phyloP scores from a whole-genome alignment of 768 basidiomycete genomes.

The Podaxis carcinomalis region DNA sequence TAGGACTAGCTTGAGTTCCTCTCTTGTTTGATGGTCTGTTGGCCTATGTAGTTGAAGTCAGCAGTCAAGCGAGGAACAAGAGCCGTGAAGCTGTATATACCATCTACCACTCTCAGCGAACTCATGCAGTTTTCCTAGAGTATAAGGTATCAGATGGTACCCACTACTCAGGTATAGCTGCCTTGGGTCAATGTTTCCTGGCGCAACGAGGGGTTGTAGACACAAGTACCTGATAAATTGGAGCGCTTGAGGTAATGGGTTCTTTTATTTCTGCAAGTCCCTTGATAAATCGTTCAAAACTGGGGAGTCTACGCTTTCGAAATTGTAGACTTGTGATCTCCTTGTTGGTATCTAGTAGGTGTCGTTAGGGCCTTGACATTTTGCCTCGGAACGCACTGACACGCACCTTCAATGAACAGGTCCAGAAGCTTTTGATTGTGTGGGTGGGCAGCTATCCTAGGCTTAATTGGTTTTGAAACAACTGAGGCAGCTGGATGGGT shows the following conservation, averaged over 20 bases:
- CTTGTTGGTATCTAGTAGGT: not conserved
- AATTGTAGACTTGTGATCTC: not conserved
- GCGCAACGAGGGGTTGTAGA: not conserved
- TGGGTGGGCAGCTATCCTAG: not conserved
- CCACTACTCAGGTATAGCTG: no score
- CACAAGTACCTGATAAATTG: not conserved
- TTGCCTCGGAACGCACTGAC: not conserved
- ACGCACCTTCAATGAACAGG: not conserved
- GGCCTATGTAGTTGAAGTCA: not conserved
- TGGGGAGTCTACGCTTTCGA: not conserved
- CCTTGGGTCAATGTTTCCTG: no score
- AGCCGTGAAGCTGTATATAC: not conserved
- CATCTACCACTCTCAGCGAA: not conserved
- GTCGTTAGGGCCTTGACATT: not conserved
- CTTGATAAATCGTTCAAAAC: not conserved
- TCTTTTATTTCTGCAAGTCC: not conserved
- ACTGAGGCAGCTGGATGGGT: no score
- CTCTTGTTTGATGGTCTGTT: not conserved
- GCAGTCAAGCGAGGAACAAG: not conserved
- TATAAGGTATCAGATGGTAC: not conserved
- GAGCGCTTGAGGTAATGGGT: not conserved
- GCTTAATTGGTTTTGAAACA: not conserved
- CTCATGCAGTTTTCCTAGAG: not conserved
- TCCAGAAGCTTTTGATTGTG: not conserved
- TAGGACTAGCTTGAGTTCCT: not conserved